Evolutionary conservation across 169 alveolate species (phyloP), one percentile per base, ranked within the genome.

Genomic region (Cryptosporidium ubiquitum): DNA sequence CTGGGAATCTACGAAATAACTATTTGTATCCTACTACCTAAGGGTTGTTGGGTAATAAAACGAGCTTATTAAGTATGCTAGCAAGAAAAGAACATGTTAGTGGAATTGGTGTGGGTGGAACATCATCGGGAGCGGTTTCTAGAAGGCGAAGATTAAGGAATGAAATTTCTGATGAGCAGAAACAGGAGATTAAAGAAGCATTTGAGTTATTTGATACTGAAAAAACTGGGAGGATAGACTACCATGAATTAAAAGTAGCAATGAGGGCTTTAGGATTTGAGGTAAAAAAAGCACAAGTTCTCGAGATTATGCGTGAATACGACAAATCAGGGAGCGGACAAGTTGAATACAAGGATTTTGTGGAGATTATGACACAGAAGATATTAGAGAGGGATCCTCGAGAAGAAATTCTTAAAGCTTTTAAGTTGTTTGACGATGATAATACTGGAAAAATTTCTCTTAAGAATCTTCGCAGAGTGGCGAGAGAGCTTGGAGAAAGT

Each of bases 191-290:
- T 40, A 97, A 97, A 91, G 99, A 98, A 75, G 99, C 99, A 9
- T 98, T 98, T 91, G 99, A 97, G 91, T 92, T 98, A 58, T 98
- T 98, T 92, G 99, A 98, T 86, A 97, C 99, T 14, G 98, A 96
- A 86, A 98, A 97, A 79, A 94, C 99, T 39, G 98, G 98, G 10
- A 93, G 94, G 86, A 97, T 97, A 84, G 99, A 97, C 91, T 96
- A 97, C 39, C 97, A 96, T 94, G 99, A 98, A 94, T 93, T 98
- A 68, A 98, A 97, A 93, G 99, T 97, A 39, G 99, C 99, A 37
- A 98, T 98, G 99, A 94, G 99, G 51, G 99, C 99, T 16, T 95
- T 98, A 20, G 99, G 99, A 20, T 98, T 98, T 86, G 99, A 98
- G 85, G 99, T 99, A 18, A 97, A 96, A 93, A 97, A 96, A 86